These are phyloP conservation scores for Amanita thiersii DNA, from an alignment of 768 basidiomycete genomes.

Conservation along the genomic window DNA sequence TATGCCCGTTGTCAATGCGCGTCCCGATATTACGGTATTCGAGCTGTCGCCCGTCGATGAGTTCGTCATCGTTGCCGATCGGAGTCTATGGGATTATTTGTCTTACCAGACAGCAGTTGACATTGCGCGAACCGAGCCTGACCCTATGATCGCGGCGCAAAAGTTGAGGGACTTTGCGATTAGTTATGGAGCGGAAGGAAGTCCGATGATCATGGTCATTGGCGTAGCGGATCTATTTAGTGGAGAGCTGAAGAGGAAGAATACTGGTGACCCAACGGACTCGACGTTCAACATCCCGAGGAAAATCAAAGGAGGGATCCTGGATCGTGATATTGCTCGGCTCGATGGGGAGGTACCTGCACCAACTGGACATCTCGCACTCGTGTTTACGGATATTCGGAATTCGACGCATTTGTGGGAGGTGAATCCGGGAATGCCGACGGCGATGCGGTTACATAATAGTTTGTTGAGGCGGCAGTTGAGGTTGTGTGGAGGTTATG, in stretches of 20 bases:
- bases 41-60: conserved; percentile 81
- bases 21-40: conserved; percentile 67
- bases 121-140: conserved; percentile 70
- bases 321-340: conserved; percentile 53
- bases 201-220: conserved; percentile 98
- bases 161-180: conserved; percentile 96
- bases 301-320: conserved; percentile 37
- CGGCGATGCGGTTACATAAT: conserved; percentile 89
- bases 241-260: conserved; percentile 6
- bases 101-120: conserved; percentile 95
- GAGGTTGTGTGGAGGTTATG: conserved; percentile 90
- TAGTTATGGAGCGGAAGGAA: conserved; percentile 90
- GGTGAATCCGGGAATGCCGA: conserved; percentile 89
- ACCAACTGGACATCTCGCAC: conserved; percentile 79
- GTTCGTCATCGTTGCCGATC: conserved; percentile 92
- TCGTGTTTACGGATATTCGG: conserved; percentile 97
- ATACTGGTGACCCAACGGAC: conserved; percentile 16
- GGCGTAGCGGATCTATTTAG: conserved; percentile 69
- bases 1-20: conserved; percentile 83
- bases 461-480: conserved; percentile 76
- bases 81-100: conserved; percentile 89
- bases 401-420: conserved; percentile 98
- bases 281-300: conserved; percentile 16
- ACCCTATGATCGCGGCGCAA: conserved; percentile 81
- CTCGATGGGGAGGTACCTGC: conserved; percentile 76